Evolutionary conservation across 2,329 filamentous ascomycete genomes (phyloP), one percentile per base, ranked within the genome.

Genomic region (Ramichloridium luteum): DNA sequence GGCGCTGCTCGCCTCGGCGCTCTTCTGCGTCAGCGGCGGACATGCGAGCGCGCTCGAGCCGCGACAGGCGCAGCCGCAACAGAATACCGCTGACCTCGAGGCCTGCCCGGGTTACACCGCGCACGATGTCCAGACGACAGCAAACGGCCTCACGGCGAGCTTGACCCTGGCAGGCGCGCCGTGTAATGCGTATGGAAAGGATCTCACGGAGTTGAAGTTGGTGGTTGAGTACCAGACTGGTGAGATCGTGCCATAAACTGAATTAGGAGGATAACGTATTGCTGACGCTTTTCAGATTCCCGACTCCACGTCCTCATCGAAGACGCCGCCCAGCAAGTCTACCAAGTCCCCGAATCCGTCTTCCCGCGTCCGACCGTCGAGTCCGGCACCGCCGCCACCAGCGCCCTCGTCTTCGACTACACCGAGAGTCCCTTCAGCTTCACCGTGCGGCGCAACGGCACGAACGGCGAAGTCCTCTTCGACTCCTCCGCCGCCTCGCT

Each of bases 251-350:
- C 10, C 13, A 12, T 37, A 32, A 25, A n/a, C 9, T 33, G 26
- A 22, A 17, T 6, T 10, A 5, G 10, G 4, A 22, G 8, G 32
- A 12, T 13, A 16, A 16, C 6, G 15, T 16, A 30, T 15, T 27
- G 16, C 34, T 34, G 13, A 36, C 23, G 30, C 13, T 15, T 15
- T 16, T 9, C 28, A 54, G 52, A 51, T 28, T 38, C 49, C 15
- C 74, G 79, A n/a, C 66, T 85, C 3, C 80, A 83, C 49, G 74
- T 85, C 48, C 70, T 79, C 46, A 81, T 85, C 34, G 72, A 77
- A 40, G 81, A 88, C 53, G 65, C 68, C 4, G 69, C 61, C n/a
- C 67, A 77, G 40, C 65, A 73, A 16, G 77, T 80, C 28, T 88
- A 81, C 47, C 80, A 86, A 51, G 71, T 88, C 1, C 80, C 80